Evolutionary conservation across 1,284 basidiomycete genomes (phyloP), one percentile per base, ranked within the genome.

Genomic region (Ceratobasidium sp.): DNA sequence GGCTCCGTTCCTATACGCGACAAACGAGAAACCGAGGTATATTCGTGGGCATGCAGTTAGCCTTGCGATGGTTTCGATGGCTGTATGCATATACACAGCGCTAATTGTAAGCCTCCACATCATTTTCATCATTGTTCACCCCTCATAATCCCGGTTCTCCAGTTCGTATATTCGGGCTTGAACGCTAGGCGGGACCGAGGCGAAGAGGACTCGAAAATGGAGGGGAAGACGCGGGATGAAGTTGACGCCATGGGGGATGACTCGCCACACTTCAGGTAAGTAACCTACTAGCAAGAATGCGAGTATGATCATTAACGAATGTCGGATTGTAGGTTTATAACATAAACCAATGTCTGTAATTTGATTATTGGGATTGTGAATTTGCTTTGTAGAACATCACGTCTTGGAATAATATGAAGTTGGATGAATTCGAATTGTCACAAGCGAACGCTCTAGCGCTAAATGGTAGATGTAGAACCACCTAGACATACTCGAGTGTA

Each of bases 171-270:
- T 33, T 41, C 47, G 29, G 22, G 36, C 19, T 19, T 62, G 14
- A 75, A 75, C 31, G 56, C 74, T 1, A 47, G 62, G 27, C 73
- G 75, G n/a, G 64, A 66, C 4, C 54, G 66, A n/a, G 75, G 75
- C 7, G 66, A 75, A 54, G 75, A 76, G 51, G 75, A 76, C 47
- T 50, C 65, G 5, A 63, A 63, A 24, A 24, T 71, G 7, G 48
- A 50, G 36, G 73, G 73, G 47, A 76, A 72, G 60, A 73, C 74
- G 1, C 50, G 51, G 5, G 74, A 75, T 2, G 66, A 72, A 44
- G 33, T 75, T 41, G 66, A 76, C 14, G 76, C 53, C 19, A 75
- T 76, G 66, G 76, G 76, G 1, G 76, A 76, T 60, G 66, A 75
- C 9, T 75, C 73, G 9, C 76, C 76, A 2, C 57, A 33, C 5